A percentile compares a stretch with the other conserved stretches of the same genome.
phyloP scores from a whole-genome alignment of 345 rosid species.

The Brassica nigra region DNA sequence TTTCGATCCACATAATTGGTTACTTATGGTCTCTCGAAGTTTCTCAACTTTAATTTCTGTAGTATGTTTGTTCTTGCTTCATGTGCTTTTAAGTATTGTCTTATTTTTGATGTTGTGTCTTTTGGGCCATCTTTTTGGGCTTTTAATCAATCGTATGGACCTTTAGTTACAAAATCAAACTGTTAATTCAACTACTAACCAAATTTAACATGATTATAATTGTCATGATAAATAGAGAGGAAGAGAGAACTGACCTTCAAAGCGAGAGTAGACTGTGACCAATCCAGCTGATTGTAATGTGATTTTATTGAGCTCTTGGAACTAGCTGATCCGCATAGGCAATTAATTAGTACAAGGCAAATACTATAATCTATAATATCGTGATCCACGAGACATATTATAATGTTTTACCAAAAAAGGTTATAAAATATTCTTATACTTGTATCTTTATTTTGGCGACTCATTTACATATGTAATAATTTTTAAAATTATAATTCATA shows the following conservation, averaged over 20 bases:
- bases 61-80: too few relatives aligned
- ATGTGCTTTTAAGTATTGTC: too few relatives aligned
- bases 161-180: background rate
- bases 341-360: background rate
- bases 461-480: too few relatives aligned
- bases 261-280: background rate
- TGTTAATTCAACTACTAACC: too few relatives aligned
- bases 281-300: too few relatives aligned
- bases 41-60: too few relatives aligned
- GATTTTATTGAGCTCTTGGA: too few relatives aligned
- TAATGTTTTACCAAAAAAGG: background rate
- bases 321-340: background rate
- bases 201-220: too few relatives aligned
- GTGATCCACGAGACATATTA: conserved; percentile 27
- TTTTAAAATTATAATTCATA: too few relatives aligned
- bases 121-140: background rate
- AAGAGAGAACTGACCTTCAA: conserved; percentile 12
- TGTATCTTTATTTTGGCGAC: background rate
- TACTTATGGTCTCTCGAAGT: too few relatives aligned
- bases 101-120: too few relatives aligned
- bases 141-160: background rate
- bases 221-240: background rate
- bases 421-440: background rate
- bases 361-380: background rate
- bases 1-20: too few relatives aligned